Evolutionary conservation across 306 rosid genomes (phyloP).

Genomic region (Dryas octopetala): DNA sequence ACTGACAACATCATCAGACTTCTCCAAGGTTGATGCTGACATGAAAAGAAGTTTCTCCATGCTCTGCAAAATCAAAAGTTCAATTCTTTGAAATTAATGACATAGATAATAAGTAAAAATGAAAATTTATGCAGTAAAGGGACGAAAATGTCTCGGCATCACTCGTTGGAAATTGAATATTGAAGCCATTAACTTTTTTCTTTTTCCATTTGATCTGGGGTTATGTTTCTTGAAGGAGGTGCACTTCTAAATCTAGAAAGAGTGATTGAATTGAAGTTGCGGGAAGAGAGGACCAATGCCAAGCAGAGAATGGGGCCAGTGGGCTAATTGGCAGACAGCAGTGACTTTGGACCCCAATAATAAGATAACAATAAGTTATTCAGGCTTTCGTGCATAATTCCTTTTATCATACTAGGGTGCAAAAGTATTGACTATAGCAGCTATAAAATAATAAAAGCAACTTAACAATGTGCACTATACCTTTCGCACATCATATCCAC

Average conservation of each 20-base stretch:
- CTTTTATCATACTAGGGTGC: neutral
- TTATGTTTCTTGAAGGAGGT: neutral
- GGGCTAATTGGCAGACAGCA: neutral
- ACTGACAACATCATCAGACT: constrained; percentile 15
- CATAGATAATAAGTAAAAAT: neutral
- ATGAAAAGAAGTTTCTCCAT: constrained; percentile 38
- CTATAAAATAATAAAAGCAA: constrained; percentile 4
- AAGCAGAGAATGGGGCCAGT: neutral
- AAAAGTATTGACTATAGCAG: neutral
- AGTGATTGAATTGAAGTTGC: neutral
- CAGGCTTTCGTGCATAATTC: neutral
- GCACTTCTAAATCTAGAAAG: neutral
- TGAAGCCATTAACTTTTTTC: neutral
- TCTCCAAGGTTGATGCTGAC: constrained; percentile 38
- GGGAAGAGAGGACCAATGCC: neutral
- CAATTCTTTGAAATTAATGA: constrained; percentile 2
- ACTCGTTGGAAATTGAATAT: neutral
- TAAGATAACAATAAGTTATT: neutral
- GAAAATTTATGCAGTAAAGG: neutral
- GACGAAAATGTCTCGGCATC: neutral
- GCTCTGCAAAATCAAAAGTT: constrained; percentile 30
- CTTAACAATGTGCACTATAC: constrained; percentile 19
- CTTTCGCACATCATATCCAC: constrained; percentile 43
- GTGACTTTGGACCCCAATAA: neutral
- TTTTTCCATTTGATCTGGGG: neutral